phyloP scores from a whole-genome alignment of 2,329 filamentous ascomycete species.

The Pseudogymnoascus sp. region DNA sequence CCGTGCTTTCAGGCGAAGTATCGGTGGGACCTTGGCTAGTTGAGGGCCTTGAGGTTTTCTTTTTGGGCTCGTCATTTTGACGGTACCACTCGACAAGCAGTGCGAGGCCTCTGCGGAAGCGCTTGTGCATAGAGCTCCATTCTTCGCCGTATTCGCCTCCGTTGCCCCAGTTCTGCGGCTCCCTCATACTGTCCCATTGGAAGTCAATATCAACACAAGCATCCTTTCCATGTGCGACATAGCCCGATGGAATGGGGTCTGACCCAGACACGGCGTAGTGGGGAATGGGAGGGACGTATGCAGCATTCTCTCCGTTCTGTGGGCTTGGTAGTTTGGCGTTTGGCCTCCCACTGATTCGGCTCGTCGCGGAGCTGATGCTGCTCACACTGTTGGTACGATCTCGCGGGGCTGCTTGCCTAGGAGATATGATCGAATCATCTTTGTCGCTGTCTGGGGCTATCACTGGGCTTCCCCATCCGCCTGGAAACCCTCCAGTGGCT shows the following conservation, averaged over 20 bases:
- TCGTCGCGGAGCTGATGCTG: constrained; percentile 19
- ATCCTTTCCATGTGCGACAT: constrained; percentile 83
- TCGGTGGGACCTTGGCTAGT: constrained; percentile 29
- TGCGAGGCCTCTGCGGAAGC: constrained; percentile 73
- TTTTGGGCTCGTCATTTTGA: constrained; percentile 43
- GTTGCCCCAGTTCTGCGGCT: constrained; percentile 72
- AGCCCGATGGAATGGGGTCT: constrained; percentile 77
- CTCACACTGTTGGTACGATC: constrained; percentile 29
- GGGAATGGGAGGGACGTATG: constrained; percentile 70
- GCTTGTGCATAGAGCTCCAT: constrained; percentile 90
- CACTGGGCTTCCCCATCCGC: constrained; percentile 29
- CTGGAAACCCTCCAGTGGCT: constrained; percentile 30
- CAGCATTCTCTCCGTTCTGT: constrained; percentile 21
- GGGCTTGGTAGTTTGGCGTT: not conserved
- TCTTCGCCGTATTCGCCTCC: constrained; percentile 87
- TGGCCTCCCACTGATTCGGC: not conserved
- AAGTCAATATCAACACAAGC: constrained; percentile 82
- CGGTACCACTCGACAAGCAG: constrained; percentile 78
- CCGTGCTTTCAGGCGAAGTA: constrained; percentile 36
- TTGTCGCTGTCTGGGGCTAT: constrained; percentile 20
- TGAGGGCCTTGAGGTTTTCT: constrained; percentile 42
- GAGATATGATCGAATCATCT: constrained; percentile 21
- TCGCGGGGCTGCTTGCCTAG: constrained; percentile 10
- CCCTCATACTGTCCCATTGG: constrained; percentile 87
- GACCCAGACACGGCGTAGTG: constrained; percentile 74